Evolutionary conservation across 768 basidiomycete species (phyloP), one percentile per base, ranked within the genome.

Genomic region (Neoboletus subvelutipes): DNA sequence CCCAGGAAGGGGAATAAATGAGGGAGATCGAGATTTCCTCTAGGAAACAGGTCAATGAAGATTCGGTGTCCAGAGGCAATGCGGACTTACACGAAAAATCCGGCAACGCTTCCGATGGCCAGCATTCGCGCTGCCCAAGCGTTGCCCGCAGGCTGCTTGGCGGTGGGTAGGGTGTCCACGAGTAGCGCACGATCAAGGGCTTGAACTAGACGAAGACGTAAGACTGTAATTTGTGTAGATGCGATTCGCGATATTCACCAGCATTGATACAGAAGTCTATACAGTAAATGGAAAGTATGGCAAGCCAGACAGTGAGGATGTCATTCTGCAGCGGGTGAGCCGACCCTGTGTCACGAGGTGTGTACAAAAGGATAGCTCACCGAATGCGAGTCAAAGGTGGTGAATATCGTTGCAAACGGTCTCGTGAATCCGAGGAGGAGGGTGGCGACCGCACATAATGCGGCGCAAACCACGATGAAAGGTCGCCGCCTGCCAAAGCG

Each of bases 101-200:
- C 94, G 2, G 85, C 76, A 0, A 96, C 87, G 54, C 90, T 86
- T 12, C 95, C 95, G 28, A 94, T 65, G 1, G 91, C 92, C 45
- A 90, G 75, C 92, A 97, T 95, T n/a, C 89, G 77, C 1, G 91
- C 92, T 1, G 93, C 95, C 95, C 95, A 98, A 0, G 95, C 95
- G 67, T 95, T 97, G 1, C 90, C 94, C 10, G 81, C 76, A 7
- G 94, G 85, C 70, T 98, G 95, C 26, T 83, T 77, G 1, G 80
- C 68, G 0, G 88, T 75, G 0, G 93, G 87, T 5, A 96, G 71
- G 0, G 82, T 89, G 67, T 98, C 95, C 1, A 98, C 92, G 9
- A 98, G 77, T 11, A 97, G 80, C 0, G 94, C 92, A 47, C 95
- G 89, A 69, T 97, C 93, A 20, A 93, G 84, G 1, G 94, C 92